Evolutionary conservation across 148 eudicot genomes (phyloP).

Genomic region (Suaeda aralocaspica): DNA sequence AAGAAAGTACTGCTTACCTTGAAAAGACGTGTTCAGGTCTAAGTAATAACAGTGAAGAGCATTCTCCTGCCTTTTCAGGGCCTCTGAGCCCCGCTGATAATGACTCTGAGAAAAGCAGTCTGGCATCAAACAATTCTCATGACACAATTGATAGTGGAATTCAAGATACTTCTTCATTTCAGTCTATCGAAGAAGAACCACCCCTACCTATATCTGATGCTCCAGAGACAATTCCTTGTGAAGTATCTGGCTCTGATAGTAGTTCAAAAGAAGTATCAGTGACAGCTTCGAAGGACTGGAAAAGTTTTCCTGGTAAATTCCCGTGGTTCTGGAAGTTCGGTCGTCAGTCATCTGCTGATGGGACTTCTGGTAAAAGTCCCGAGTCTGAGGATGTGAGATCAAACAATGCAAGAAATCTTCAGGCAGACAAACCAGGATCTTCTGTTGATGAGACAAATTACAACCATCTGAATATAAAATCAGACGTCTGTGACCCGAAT

Average conservation of each 20-base stretch:
- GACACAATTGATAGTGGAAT: conserved; percentile 39
- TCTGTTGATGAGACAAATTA: conserved; percentile 29
- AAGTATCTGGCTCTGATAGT: conserved; percentile 15
- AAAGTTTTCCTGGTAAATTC: conserved; percentile 50
- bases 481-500: conserved; percentile 58
- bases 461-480: conserved; percentile 34
- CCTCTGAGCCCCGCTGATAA: conserved; percentile 50
- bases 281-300: conserved; percentile 37
- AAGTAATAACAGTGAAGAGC: conserved; percentile 50
- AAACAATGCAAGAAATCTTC: conserved; percentile 25
- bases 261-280: conserved; percentile 28
- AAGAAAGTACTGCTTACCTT: conserved; percentile 22
- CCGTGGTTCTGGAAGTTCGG: conserved; percentile 84
- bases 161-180: conserved; percentile 22
- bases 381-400: conserved; percentile 39
- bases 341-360: conserved; percentile 47
- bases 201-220: conserved; percentile 29
- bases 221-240: conserved; percentile 15
- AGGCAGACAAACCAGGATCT: conserved; percentile 24
- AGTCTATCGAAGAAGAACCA: conserved; percentile 26
- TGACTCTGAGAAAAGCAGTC: conserved; percentile 51
- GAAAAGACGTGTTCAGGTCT: conserved; percentile 32
- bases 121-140: conserved; percentile 48
- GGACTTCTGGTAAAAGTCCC: conserved; percentile 40
- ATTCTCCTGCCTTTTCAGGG: conserved; percentile 49